Base-by-base conservation (phyloP, 2,329 filamentous ascomycete species). In the Coleophoma cylindrospora region DNA sequence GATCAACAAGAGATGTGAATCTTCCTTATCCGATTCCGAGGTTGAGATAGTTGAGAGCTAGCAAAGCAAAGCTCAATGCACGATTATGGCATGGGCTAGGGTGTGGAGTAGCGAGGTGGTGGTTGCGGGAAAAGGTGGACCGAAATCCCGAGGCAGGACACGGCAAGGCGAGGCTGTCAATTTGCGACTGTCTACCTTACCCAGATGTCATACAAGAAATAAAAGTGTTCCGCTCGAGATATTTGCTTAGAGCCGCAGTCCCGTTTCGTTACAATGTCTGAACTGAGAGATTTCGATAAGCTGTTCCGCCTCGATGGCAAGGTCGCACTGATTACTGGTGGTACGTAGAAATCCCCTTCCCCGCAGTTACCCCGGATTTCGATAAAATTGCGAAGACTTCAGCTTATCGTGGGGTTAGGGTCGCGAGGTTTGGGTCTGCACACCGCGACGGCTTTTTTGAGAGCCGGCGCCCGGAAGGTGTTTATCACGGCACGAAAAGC, bases 401-500 rank as follows among this genome's bases (percentile, higher is more conserved):
- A 27, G 27, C 27, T 27, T 27, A 27, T 27, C 27, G 9, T 27
- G 4, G 9, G 27, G 27, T 7, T 36, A 58, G 57, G 57, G 40
- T 81, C 77, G 13, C 69, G 81, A 57, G 81, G 81, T 40, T 68
- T 84, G 10, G 81, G 81, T 46, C 71, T 86, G 10, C 79, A 86
- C 64, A 80, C 81, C 48, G 83, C 83, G 17, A 84, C 81, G 21
- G 83, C 79, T 22, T 77, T 88, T 50, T 75, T 88, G 41, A 82
- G 83, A 69, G 80, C 85, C n/a, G 85, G 86, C 53, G 84, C 79
- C 65, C 79, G 81, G 50, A 83, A 83, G 58, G 79, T 89, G 54
- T 83, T 87, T 70, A 86, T 89, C 65, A 86, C 84, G n/a, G 85
- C 82, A 5, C 82, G 85, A 60, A 88, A 87, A 70, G 76, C 78